A percentile compares a stretch with the other conserved stretches of the same genome.
These are phyloP conservation scores for Penicillium sp. DNA, from an alignment of 2,329 filamentous ascomycete species.

Conservation along the genomic window DNA sequence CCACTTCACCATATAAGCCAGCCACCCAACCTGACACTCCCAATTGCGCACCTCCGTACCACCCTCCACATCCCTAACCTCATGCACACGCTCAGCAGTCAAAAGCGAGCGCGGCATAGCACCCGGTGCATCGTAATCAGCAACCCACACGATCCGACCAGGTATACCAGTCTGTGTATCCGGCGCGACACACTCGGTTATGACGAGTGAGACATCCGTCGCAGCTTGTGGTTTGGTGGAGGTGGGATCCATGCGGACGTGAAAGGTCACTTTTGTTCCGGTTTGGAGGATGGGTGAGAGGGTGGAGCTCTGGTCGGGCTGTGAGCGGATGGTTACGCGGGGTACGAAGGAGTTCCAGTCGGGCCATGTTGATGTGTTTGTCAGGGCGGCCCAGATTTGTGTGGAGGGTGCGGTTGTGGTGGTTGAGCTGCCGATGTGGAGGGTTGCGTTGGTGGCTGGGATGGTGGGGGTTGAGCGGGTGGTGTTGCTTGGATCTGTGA, in stretches of 20 bases:
- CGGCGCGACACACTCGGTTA: constrained; percentile 34
- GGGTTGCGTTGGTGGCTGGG: constrained; percentile 25
- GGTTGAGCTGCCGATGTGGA: constrained; percentile 33
- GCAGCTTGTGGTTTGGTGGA: constrained; percentile 20
- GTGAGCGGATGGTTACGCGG: constrained; percentile 43
- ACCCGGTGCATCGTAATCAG: constrained; percentile 27
- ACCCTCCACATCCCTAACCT: constrained; percentile 39
- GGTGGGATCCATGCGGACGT: constrained; percentile 41
- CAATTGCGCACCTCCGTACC: constrained; percentile 41
- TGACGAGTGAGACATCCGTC: constrained; percentile 26
- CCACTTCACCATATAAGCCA: constrained; percentile 42
- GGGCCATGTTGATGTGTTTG: constrained; percentile 45
- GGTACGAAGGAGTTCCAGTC: constrained; percentile 48
- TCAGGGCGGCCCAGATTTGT: constrained; percentile 43
- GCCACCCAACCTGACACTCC: constrained; percentile 43
- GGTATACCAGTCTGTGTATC: constrained; percentile 14
- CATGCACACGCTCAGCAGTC: constrained; percentile 46
- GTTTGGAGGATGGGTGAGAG: constrained; percentile 31
- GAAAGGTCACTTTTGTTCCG: constrained; percentile 44
- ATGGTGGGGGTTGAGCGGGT: constrained; percentile 33
- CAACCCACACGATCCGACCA: constrained; percentile 29
- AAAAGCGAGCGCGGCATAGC: constrained; percentile 35
- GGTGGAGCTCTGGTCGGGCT: constrained; percentile 29
- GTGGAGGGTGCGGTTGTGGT: constrained; percentile 40
- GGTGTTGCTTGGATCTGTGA: constrained; percentile 19